Evolutionary conservation across 2,329 filamentous ascomycete species (phyloP).

Genomic region (Samsoniella hepiali): DNA sequence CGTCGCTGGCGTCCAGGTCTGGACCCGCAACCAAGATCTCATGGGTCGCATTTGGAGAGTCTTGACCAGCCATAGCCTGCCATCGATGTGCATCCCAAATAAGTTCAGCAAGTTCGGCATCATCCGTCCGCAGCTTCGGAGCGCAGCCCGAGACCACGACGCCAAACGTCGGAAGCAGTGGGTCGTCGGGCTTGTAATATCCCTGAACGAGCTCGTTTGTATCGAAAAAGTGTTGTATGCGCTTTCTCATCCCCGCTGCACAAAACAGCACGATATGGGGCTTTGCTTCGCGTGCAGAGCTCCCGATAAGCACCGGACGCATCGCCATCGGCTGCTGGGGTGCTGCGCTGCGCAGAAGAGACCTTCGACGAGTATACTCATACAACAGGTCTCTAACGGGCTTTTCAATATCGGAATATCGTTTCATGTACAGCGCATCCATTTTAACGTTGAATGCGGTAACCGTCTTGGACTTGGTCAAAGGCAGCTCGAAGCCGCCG

Average conservation of each 20-base stretch:
- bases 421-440: too few relatives aligned
- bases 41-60: too few relatives aligned
- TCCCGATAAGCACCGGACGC: slow-evolving; percentile 2
- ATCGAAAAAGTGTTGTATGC: slow-evolving; percentile 2
- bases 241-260: slow-evolving; percentile 5
- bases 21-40: too few relatives aligned
- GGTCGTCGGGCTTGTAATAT: background rate
- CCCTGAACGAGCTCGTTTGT: background rate
- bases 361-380: background rate
- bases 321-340: slow-evolving; percentile 5
- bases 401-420: background rate
- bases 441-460: background rate
- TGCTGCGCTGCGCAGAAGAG: background rate
- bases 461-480: background rate
- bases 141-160: background rate
- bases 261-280: slow-evolving; percentile 10
- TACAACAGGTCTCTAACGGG: background rate
- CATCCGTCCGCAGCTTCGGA: background rate
- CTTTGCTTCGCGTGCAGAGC: background rate
- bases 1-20: too few relatives aligned
- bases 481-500: background rate
- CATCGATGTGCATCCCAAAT: too few relatives aligned
- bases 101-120: background rate
- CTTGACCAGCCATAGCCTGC: too few relatives aligned
- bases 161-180: background rate